These are phyloP conservation scores for Nakazawaea pomicola DNA, from an alignment of 805 yeast species.

Conservation along the genomic window DNA sequence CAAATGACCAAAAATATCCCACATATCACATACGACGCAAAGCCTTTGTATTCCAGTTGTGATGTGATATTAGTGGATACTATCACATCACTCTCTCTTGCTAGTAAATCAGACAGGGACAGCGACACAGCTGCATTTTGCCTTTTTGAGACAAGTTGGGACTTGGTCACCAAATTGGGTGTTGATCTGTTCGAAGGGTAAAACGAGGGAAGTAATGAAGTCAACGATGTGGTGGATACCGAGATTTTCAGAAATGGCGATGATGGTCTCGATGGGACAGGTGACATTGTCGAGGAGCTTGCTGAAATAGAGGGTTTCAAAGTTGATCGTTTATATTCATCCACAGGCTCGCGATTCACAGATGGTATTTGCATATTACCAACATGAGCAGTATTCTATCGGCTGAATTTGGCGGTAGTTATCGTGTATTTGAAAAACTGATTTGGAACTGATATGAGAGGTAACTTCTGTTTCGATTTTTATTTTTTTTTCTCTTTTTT, in stretches of 20 bases:
- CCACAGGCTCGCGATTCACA: no score
- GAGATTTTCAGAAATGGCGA: constrained; percentile 18
- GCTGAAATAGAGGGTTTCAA: neutral
- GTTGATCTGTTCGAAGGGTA: constrained; percentile 19
- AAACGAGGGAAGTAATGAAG: constrained; percentile 25
- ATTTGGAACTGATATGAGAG: no score
- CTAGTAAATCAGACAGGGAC: constrained; percentile 44
- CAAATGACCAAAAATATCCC: constrained; percentile 51
- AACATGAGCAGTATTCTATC: no score
- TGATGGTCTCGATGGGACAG: constrained; percentile 5
- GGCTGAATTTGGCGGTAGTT: no score
- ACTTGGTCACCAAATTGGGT: constrained; percentile 13
- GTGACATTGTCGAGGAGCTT: neutral
- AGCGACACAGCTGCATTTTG: constrained; percentile 18
- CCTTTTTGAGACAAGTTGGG: no score
- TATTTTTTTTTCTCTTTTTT: no score
- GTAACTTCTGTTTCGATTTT: no score
- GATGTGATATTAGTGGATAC: constrained; percentile 50
- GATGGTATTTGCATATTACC: no score
- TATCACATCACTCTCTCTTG: constrained; percentile 62
- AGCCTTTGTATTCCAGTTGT: constrained; percentile 81
- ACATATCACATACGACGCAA: constrained; percentile 71
- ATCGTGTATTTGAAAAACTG: no score
- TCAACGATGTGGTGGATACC: constrained; percentile 26
- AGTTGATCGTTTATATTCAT: no score